These are phyloP conservation scores for Pugionium cornutum DNA, from an alignment of 345 rosid genomes.

Conservation along the genomic window DNA sequence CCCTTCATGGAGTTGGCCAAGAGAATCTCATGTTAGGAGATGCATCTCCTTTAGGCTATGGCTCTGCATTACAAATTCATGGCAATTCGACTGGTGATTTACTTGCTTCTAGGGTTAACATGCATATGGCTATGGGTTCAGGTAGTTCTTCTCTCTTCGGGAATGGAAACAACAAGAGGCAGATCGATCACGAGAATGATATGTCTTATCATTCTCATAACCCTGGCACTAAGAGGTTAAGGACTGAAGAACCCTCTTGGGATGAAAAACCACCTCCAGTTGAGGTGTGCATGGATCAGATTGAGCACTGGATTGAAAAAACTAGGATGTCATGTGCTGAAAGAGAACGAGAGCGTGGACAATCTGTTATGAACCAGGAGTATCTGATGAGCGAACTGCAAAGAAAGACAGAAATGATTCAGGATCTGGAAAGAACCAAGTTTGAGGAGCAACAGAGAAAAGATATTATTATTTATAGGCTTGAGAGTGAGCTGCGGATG, in stretches of 20 bases:
- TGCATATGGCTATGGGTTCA: slow-evolving; percentile 59
- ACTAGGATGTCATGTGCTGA: slow-evolving; percentile 48
- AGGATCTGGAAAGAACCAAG: slow-evolving; percentile 61
- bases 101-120: slow-evolving; percentile 56
- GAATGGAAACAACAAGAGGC: slow-evolving; percentile 67
- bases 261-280: slow-evolving; percentile 51
- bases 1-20: slow-evolving; percentile 52
- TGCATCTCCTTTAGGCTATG: slow-evolving; percentile 51
- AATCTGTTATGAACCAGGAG: slow-evolving; percentile 55
- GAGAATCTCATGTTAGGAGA: slow-evolving; percentile 65
- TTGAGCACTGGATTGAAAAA: slow-evolving; percentile 50
- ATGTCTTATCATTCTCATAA: slow-evolving; percentile 49
- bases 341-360: slow-evolving; percentile 50
- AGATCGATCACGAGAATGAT: slow-evolving; percentile 54
- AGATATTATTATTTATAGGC: slow-evolving; percentile 54
- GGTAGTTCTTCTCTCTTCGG: slow-evolving; percentile 55
- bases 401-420: slow-evolving; percentile 47
- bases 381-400: slow-evolving; percentile 54
- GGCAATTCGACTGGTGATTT: slow-evolving; percentile 57
- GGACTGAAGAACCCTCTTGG: slow-evolving; percentile 58
- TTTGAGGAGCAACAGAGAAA: slow-evolving; percentile 60
- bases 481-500: slow-evolving; percentile 70
- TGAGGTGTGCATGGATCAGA: slow-evolving; percentile 52
- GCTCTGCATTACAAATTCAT: slow-evolving; percentile 55
- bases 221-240: slow-evolving; percentile 65